Evolutionary conservation across 2,329 filamentous ascomycete species (phyloP), one percentile per base, ranked within the genome.

Genomic region (Tolypocladium ovalisporum): DNA sequence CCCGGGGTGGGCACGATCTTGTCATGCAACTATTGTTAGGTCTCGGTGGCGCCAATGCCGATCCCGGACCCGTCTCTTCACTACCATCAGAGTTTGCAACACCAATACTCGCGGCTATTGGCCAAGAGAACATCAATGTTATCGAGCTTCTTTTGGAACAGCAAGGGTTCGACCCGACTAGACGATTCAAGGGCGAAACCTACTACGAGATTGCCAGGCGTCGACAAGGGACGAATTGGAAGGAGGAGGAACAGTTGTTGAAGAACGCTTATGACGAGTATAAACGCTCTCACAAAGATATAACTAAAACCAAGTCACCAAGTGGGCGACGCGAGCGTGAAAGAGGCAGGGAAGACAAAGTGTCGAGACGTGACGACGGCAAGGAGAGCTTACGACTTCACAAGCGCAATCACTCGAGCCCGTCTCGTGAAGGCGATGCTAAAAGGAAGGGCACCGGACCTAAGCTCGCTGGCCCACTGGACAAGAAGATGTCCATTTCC

Each of bases 81-180:
- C 76, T 82, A 58, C 77, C 79, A 34, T 73, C 80, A 47, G 91
- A 94, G 58, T 86, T 89, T 66, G 88, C 92, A 55, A 97, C 93
- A 1, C 94, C 94, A 1, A 95, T 99, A 78, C 81, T 97, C 40
- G 91, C 92, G 58, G 92, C 94, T 1, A 97, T 99, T 62, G 93
- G 94, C 19, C 88, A 93, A 63, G 84, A 86, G 61, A 94, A 96
- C 65, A 81, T 94, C 54, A 88, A 90, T 63, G 90, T 97, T 58
- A 84, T 99, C 51, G 83, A 88, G 58, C 76, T 96, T 13, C 79
- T 97, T 9, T 76, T 96, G 8, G 85, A 86, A 59, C 89, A 94
- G 65, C 81, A 82, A 53, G 75, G 75, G 19, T 97, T 97, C 68
- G 87, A 99, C 65, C 92, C 94, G 0, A 90, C 89, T 1, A 84